These are phyloP conservation scores for Chlamydomonas reinhardtii DNA, from an alignment of 163 green algal species.

Conservation along the genomic window DNA sequence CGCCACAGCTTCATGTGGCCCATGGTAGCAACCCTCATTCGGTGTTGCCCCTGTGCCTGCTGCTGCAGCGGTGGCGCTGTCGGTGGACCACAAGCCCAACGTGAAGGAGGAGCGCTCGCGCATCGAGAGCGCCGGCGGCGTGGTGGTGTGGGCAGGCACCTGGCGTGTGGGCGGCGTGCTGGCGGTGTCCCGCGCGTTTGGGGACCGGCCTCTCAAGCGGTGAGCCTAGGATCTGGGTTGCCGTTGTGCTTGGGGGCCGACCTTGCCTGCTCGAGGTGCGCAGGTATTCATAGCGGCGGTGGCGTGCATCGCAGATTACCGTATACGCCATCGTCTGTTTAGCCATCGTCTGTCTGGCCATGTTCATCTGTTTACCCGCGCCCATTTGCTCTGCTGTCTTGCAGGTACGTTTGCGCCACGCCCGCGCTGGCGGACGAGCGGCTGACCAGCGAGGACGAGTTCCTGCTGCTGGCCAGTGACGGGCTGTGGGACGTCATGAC, in stretches of 20 bases:
- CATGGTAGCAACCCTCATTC: no score
- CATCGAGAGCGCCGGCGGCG: constrained; percentile 92
- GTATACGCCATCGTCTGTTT: no score
- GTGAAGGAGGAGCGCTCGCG: constrained; percentile 87
- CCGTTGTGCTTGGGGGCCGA: no score
- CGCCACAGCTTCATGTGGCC: no score
- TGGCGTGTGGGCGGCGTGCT: constrained; percentile 95
- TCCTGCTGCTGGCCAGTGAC: constrained; percentile 89
- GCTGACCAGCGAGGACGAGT: constrained; percentile 71
- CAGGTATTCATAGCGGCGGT: no score
- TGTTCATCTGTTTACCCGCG: no score
- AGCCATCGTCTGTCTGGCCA: no score
- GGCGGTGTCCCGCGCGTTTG: constrained; percentile 90
- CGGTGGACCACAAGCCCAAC: constrained; percentile 97
- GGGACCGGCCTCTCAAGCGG: constrained; percentile 90
- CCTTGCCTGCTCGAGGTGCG: no score
- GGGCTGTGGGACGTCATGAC: constrained; percentile 95
- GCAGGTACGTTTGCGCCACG: constrained; percentile 75
- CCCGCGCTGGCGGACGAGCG: constrained; percentile 75
- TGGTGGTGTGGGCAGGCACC: constrained; percentile 94
- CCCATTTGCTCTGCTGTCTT: no score
- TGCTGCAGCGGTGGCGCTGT: constrained; percentile 77
- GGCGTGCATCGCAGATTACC: no score
- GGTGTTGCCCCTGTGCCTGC: no score
- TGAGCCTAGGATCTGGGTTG: no score